Conservation (phyloP, 768 basidiomycete genomes). For the Boletus rubroflammeus region DNA sequence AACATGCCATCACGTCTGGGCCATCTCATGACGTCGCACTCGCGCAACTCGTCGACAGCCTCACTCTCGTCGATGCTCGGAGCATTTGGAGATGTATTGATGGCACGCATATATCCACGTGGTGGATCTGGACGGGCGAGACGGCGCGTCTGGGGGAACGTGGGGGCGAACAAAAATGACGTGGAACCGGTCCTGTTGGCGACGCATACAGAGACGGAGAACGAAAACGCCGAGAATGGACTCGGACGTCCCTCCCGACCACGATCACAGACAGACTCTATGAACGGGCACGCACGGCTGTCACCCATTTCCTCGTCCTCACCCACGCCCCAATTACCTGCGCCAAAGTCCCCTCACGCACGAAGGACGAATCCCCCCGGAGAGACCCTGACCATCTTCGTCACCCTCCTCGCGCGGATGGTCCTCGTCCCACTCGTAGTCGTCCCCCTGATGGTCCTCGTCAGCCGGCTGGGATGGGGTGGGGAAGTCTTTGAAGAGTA, state of each 20-base stretch:
- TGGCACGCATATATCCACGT: constrained; percentile 6
- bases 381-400: constrained; percentile 79
- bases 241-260: not conserved
- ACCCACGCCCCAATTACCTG: not conserved
- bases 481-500: constrained; percentile 67
- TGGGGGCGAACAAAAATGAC: not conserved
- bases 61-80: constrained; percentile 22
- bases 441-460: constrained; percentile 69
- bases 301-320: not conserved
- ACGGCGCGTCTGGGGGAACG: not conserved
- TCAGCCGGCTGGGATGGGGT: constrained; percentile 46
- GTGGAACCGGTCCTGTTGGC: constrained; percentile 7
- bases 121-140: not conserved
- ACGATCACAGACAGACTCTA: not conserved
- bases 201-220: constrained; percentile 1
- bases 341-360: not conserved
- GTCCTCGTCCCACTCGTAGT: constrained; percentile 75
- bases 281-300: not conserved
- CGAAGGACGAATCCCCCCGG: constrained; percentile 40
- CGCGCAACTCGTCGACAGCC: constrained; percentile 12
- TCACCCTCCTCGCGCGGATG: constrained; percentile 85
- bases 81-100: constrained; percentile 15
- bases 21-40: not conserved
- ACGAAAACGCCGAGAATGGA: not conserved
- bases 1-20: not conserved